Conservation (phyloP, 2,329 filamentous ascomycete genomes). For the Apiospora pterosperma region DNA sequence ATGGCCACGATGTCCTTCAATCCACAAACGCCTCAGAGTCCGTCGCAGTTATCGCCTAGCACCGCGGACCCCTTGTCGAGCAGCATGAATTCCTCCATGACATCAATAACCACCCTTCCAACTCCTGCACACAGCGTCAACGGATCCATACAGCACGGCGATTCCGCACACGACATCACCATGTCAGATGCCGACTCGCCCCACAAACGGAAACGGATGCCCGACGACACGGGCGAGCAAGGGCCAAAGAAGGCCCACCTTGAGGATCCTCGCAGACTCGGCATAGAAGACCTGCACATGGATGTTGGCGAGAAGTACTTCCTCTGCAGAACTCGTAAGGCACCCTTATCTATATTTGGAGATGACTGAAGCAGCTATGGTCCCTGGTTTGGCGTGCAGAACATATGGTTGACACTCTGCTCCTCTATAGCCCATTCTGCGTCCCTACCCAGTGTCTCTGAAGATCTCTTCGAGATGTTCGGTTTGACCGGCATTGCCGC, state of each 20-base stretch:
- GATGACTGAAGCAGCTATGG: neutral
- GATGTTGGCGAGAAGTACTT: constrained; percentile 67
- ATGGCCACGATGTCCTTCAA: constrained; percentile 61
- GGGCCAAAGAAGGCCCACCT: constrained; percentile 60
- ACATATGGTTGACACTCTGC: constrained; percentile 41
- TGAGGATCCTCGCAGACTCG: constrained; percentile 54
- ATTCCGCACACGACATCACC: constrained; percentile 36
- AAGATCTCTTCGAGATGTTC: constrained; percentile 59
- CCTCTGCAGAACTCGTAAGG: constrained; percentile 65
- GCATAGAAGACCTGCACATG: constrained; percentile 62
- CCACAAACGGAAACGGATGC: constrained; percentile 59
- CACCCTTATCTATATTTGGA: constrained; percentile 35
- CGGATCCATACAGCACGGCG: constrained; percentile 46
- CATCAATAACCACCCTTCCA: constrained; percentile 51
- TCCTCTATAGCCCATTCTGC: constrained; percentile 45
- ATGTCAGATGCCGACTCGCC: constrained; percentile 49
- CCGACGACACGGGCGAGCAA: constrained; percentile 54
- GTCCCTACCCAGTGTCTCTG: constrained; percentile 45
- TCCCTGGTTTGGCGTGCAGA: constrained; percentile 10
- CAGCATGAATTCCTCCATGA: constrained; percentile 50
- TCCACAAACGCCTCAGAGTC: constrained; percentile 65
- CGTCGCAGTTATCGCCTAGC: constrained; percentile 57
- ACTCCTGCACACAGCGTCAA: constrained; percentile 63
- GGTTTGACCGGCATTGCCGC: constrained; percentile 53
- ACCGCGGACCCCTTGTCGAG: constrained; percentile 48